Evolutionary conservation across 1,139 yeast genomes (phyloP), one percentile per base, ranked within the genome.

Genomic region (Diutina pseudorugosa): DNA sequence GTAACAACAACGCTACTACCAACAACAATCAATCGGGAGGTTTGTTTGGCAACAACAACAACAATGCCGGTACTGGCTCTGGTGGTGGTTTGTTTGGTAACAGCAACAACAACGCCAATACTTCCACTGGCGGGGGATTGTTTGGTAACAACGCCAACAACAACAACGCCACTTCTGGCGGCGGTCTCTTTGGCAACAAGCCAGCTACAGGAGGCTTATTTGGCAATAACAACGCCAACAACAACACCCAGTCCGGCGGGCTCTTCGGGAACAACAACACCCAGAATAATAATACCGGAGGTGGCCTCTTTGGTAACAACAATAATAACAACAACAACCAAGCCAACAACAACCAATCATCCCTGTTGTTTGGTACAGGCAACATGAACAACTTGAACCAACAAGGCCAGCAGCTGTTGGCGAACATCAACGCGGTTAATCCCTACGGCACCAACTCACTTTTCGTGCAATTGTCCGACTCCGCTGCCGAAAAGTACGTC

Each of bases 371-470:
- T 16, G 19, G 14, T 4, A 18, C 19, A 7, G 21, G 36, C 40
- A 45, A 45, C 14, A 45, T 33, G 19, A 33, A 20, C 40, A 16
- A 16, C n/a, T 36, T 45, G 5, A 25, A 25, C 21, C 54, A 48
- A 40, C 47, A 51, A n/a, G 50, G 53, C 18, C 66, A 61, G 43
- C 69, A 65, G 51, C 57, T 71, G 55, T 60, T 70, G 62, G 63
- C 71, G 45, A 79, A 77, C 42, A 70, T 81, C 40, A 72, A 74
- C 53, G 73, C 77, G 47, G 82, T 77, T 56, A 85, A 85, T 62
- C 93, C 94, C 47, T 85, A 83, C 63, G 91, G 93, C 2, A 74
- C 74, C 57, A 83, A 82, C 62, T 88, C 88, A 4, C 69, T 83
- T 52, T 84, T 80, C 67, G 41, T 20, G 16, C 42, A 20, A 21